These are phyloP conservation scores for Ascochyta viciae-villosae DNA, from an alignment of 2,329 filamentous ascomycete species.

Conservation along the genomic window DNA sequence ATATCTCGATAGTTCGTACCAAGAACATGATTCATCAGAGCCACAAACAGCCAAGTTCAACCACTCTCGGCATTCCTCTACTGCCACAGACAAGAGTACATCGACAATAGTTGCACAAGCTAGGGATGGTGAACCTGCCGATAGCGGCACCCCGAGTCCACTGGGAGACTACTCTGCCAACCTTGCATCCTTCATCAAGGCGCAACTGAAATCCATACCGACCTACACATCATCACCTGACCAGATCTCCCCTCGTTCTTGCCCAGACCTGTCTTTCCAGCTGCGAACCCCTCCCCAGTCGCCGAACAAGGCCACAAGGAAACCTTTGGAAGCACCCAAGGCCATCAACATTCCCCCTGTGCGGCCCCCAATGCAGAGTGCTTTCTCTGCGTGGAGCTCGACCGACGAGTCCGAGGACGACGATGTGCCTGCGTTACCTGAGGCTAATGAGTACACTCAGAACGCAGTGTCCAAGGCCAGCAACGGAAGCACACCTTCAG, in stretches of 20 bases:
- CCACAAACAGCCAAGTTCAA: conserved; percentile 15
- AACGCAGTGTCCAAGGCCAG: conserved; percentile 22
- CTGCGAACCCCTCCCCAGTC: conserved; percentile 30
- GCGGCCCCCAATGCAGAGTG: conserved; percentile 42
- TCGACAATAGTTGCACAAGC: conserved; percentile 34
- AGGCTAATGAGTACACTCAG: conserved; percentile 10
- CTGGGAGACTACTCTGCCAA: conserved; percentile 46
- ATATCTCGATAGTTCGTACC: conserved; percentile 32
- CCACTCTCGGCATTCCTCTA: conserved; percentile 40
- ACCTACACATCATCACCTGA: conserved; percentile 37
- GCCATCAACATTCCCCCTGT: conserved; percentile 41
- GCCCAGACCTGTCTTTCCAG: conserved; percentile 39
- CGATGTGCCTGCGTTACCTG: conserved; percentile 23
- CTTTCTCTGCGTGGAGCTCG: conserved; percentile 49
- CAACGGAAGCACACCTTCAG: conserved; percentile 36
- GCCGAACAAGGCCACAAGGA: conserved; percentile 23
- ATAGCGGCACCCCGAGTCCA: conserved; percentile 22
- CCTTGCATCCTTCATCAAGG: conserved; percentile 46
- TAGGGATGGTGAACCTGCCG: conserved; percentile 11
- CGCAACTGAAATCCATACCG: conserved; percentile 44
- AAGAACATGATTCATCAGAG: conserved; percentile 18
- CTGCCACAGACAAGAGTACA: conserved; percentile 40
- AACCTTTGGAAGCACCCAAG: conserved; percentile 30
- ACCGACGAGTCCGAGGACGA: conserved; percentile 42
- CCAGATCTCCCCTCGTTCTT: conserved; percentile 36